A percentile compares a stretch with the other conserved stretches of the same genome.
phyloP scores from a whole-genome alignment of 140 eudicot species.

The Bidens hawaiensis region DNA sequence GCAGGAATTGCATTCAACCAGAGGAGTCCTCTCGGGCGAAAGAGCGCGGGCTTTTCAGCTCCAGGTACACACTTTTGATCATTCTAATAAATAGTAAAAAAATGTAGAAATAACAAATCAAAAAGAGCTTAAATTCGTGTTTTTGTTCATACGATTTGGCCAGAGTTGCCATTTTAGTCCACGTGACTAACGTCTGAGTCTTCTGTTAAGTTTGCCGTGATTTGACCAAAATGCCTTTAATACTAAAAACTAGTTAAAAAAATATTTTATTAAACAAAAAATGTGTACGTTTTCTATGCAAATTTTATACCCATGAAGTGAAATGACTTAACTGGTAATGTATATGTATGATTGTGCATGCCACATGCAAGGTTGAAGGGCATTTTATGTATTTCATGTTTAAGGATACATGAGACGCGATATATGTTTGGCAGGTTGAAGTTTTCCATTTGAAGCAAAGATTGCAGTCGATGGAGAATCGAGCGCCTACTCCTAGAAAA shows the following conservation, averaged over 20 bases:
- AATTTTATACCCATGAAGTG: not conserved
- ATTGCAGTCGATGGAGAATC: conserved; percentile 78
- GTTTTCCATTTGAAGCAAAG: conserved; percentile 91
- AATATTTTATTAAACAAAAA: not conserved
- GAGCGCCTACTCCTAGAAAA: conserved; percentile 85
- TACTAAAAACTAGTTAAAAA: no score
- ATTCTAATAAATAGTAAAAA: not conserved
- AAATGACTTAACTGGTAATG: not conserved
- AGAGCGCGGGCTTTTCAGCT: conserved; percentile 91
- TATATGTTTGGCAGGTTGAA: conserved; percentile 56
- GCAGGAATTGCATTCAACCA: conserved; percentile 88
- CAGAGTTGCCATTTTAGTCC: no score
- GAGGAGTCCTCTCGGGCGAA: conserved; percentile 88
- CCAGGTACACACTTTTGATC: conserved; percentile 48
- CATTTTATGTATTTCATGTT: not conserved
- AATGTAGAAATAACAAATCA: not conserved
- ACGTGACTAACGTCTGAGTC: no score
- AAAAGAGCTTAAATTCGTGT: no score
- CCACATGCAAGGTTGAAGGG: conserved; percentile 4
- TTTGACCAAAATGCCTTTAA: no score
- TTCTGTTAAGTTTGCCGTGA: no score
- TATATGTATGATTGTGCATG: not conserved
- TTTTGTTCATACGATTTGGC: no score
- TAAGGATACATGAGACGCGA: not conserved
- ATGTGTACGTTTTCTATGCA: not conserved